These are phyloP conservation scores for Pseudonitzschia pungens DNA, from an alignment of 108 stramenopile species.

Conservation along the genomic window DNA sequence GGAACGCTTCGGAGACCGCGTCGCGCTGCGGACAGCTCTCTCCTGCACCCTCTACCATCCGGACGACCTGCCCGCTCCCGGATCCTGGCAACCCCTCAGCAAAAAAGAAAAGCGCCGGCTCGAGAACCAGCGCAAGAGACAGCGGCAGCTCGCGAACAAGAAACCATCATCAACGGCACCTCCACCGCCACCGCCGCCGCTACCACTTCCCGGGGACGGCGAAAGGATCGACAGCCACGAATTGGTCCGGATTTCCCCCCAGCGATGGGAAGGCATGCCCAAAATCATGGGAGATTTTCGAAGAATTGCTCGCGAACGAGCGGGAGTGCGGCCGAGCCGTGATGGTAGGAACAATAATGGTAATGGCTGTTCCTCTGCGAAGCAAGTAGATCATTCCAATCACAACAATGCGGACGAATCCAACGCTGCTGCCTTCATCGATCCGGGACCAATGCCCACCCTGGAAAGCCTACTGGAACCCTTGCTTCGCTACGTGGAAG, in stretches of 20 bases:
- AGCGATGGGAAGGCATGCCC: constrained; percentile 52
- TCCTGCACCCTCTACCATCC: constrained; percentile 60
- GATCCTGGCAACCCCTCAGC: constrained; percentile 49
- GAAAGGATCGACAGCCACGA: neutral
- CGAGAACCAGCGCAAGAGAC: constrained; percentile 22
- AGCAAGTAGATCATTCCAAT: too few species aligned
- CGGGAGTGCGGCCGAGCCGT: constrained; percentile 32
- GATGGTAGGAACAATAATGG: neutral
- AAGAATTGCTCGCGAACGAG: constrained; percentile 40
- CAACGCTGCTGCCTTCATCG: neutral
- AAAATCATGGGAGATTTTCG: constrained; percentile 74
- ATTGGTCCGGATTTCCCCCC: constrained; percentile 20
- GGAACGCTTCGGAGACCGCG: neutral
- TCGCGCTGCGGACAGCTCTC: neutral
- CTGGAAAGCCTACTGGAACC: constrained; percentile 42
- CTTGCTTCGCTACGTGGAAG: constrained; percentile 5
- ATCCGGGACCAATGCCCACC: constrained; percentile 44
- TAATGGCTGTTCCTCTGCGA: too few species aligned
- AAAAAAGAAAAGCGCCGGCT: constrained; percentile 32
- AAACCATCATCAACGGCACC: constrained; percentile 8
- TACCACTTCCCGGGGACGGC: neutral
- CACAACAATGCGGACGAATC: neutral
- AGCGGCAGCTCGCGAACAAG: constrained; percentile 29
- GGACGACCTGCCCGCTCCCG: constrained; percentile 48
- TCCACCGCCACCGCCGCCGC: neutral